Evolutionary conservation across 75 land plant species (phyloP).

Genomic region (Larix kaempferi): DNA sequence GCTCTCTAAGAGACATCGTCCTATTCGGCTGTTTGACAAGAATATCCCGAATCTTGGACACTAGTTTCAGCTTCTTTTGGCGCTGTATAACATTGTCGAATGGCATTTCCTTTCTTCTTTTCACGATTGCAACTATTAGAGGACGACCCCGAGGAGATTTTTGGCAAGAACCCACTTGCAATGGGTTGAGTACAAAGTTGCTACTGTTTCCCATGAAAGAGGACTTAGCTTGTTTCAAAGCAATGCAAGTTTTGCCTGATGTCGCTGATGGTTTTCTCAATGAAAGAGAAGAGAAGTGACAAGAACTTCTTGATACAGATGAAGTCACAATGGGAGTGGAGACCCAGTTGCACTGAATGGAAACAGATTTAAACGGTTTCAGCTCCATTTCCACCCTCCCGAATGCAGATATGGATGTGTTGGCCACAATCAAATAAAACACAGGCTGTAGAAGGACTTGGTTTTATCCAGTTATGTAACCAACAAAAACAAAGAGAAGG

Average conservation of each 20-base stretch:
- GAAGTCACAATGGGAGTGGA: too few species aligned
- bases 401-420: too few species aligned
- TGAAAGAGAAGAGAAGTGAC: too few species aligned
- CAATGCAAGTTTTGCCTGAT: neutral
- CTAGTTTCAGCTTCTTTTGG: constrained; percentile 93
- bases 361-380: too few species aligned
- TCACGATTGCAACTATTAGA: constrained; percentile 52
- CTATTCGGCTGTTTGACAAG: constrained; percentile 82
- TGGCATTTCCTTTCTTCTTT: constrained; percentile 78
- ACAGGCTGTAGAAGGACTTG: too few species aligned
- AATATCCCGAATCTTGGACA: constrained; percentile 71
- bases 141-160: constrained; percentile 4
- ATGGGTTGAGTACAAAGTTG: neutral
- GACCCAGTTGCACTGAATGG: too few species aligned
- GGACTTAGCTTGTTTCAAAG: neutral
- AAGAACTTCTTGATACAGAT: too few species aligned
- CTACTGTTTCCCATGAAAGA: neutral
- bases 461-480: too few species aligned
- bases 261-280: too few species aligned
- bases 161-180: neutral
- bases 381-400: too few species aligned
- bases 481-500: too few species aligned
- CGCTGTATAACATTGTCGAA: constrained; percentile 87
- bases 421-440: too few species aligned
- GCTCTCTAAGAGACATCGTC: constrained; percentile 63